These are phyloP conservation scores for Cladobotryum protrusum DNA, from an alignment of 2,329 filamentous ascomycete genomes.

Conservation along the genomic window DNA sequence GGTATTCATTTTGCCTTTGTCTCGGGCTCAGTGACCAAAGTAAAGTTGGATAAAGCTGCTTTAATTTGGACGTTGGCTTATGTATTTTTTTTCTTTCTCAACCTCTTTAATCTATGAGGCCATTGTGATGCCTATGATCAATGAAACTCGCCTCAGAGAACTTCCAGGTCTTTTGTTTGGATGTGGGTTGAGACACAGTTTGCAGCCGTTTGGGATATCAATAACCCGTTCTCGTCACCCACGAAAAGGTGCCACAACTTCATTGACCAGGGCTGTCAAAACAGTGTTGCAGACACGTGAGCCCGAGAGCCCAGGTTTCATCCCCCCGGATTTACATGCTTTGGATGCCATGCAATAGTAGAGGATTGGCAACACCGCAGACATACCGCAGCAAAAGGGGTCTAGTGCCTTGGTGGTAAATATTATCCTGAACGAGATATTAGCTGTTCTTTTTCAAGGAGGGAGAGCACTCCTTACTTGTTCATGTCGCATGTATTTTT, in stretches of 20 bases:
- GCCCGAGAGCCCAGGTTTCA: background rate
- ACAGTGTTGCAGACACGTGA: slow-evolving; percentile 7
- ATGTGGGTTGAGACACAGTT: too few species aligned
- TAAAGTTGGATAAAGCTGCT: too few species aligned
- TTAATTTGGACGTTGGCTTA: too few species aligned
- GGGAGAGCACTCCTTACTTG: background rate
- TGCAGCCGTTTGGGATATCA: background rate
- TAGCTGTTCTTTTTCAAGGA: background rate
- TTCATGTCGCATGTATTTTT: background rate
- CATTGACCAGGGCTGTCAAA: slow-evolving; percentile 6
- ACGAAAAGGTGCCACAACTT: slow-evolving; percentile 7
- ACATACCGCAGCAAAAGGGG: background rate
- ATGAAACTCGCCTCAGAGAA: too few species aligned
- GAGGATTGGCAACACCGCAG: background rate
- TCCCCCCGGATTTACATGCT: slow-evolving; percentile 1
- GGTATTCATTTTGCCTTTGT: too few species aligned
- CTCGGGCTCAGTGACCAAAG: too few species aligned
- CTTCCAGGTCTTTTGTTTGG: too few species aligned
- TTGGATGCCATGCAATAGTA: background rate
- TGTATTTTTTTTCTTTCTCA: too few species aligned
- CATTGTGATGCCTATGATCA: too few species aligned
- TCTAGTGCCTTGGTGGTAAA: background rate
- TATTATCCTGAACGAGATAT: background rate
- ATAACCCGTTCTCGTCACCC: slow-evolving; percentile 1
- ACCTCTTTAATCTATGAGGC: too few species aligned